Evolutionary conservation across 176 grass and related monocot species (phyloP), one percentile per base, ranked within the genome.

Genomic region (Pharus latifolius): DNA sequence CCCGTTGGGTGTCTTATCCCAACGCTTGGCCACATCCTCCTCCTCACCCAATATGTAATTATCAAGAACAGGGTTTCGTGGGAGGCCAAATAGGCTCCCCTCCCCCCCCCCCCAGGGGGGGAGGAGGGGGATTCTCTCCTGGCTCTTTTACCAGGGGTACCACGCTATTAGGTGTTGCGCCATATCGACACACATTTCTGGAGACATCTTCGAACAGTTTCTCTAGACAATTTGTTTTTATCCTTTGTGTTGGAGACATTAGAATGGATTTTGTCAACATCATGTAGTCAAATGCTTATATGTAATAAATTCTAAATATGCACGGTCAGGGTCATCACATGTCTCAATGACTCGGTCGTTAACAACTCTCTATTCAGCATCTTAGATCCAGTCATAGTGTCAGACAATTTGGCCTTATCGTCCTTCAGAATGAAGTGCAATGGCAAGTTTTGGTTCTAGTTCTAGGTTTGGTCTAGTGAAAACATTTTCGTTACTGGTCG

Each of bases 321-420:
- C 30, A 70, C 69, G 19, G 4, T 57, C 46, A 16, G 37, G 13
- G n/a, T 13, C 35, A 29, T 75, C 63, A 54, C 22, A 82, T 63
- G 14, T 56, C 6, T 75, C 48, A 23, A 64, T 19, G 41, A 46
- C 19, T 50, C 49, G 30, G 37, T 49, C 17, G 2, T 65, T 27
- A n/a, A 43, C 49, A 46, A 56, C 56, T 70, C 42, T 68, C 31
- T 65, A 49, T 80, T 62, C 24, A 80, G 10, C 49, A 56, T 85
- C 70, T 57, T 80, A 45, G 54, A 76, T 66, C 25, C 32, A 47
- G 38, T 65, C 35, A 37, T 59, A 26, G 34, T 59, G 54, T 33
- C 33, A 32, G 22, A 79, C 4, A 28, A 29, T n/a, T n/a, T 27
- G 37, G 1, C 3, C 2, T 79, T 67, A 12, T 35, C 60, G 44